These are phyloP conservation scores for Onygenales sp. DNA, from an alignment of 2,329 filamentous ascomycete species.

Conservation along the genomic window DNA sequence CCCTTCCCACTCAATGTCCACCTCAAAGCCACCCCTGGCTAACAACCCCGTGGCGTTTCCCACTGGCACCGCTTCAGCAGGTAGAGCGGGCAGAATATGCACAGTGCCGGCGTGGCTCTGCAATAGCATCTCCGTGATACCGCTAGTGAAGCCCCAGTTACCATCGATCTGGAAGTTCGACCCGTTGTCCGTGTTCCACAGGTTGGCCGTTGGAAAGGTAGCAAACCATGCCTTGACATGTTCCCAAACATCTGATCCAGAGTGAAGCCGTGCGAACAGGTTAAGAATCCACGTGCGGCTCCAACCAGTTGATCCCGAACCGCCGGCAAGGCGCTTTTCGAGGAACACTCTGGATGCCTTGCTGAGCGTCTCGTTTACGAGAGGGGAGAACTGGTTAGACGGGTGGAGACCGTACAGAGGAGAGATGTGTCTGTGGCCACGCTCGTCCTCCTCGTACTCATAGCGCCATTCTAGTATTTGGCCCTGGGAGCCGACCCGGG, in stretches of 20 bases:
- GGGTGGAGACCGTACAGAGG: slow-evolving; percentile 42
- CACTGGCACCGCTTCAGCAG: slow-evolving; percentile 17
- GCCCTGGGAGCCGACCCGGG: slow-evolving; percentile 14
- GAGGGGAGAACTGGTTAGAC: slow-evolving; percentile 26
- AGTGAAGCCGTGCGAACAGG: slow-evolving; percentile 36
- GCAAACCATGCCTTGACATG: slow-evolving; percentile 25
- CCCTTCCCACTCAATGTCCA: slow-evolving; percentile 25
- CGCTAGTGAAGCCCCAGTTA: slow-evolving; percentile 38
- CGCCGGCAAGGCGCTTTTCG: slow-evolving; percentile 19
- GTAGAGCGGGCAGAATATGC: slow-evolving; percentile 27
- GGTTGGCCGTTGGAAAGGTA: slow-evolving; percentile 29
- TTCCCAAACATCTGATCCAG: slow-evolving; percentile 23
- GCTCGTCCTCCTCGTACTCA: slow-evolving; percentile 33
- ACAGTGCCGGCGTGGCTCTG: slow-evolving; percentile 26
- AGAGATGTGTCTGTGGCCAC: slow-evolving; percentile 42
- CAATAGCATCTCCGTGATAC: slow-evolving; percentile 36
- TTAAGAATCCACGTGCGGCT: slow-evolving; percentile 39
- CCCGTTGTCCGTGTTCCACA: slow-evolving; percentile 26
- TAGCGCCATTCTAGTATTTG: slow-evolving; percentile 24
- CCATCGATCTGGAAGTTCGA: slow-evolving; percentile 41
- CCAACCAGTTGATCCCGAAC: slow-evolving; percentile 39
- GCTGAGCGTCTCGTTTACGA: slow-evolving; percentile 20
- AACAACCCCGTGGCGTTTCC: slow-evolving; percentile 24
- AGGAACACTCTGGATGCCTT: slow-evolving; percentile 12
- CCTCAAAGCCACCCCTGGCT: slow-evolving; percentile 24